Evolutionary conservation across 306 rosid genomes (phyloP), one percentile per base, ranked within the genome.

Genomic region (Rosa multiflora): DNA sequence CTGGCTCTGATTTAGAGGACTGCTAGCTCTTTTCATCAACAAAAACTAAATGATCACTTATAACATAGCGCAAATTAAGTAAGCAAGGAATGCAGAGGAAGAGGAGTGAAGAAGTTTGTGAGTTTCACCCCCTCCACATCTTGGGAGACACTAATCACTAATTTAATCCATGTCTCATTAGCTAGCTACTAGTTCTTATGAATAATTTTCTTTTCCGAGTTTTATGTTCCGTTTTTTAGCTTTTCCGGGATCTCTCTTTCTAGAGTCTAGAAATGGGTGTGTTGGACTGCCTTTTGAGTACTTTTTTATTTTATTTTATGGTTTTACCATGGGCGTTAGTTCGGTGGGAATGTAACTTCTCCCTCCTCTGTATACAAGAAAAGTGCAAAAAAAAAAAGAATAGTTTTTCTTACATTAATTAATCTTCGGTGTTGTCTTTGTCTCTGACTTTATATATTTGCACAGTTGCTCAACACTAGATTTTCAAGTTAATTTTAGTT

Each of bases 1-100:
- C 43, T 94, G 98, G 97, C 98, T 94, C 55, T 88, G 81, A 79
- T 48, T 11, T 1, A 63, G 43, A 62, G 39, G 2, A 26, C 15
- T 11, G 8, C 63, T 32, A 0, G 20, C 18, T 29, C 23, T 47
- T 49, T 49, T 49, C 52, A 35, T 49, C 40, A 49, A 51, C 61
- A 29, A n/a, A 51, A 72, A 51, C 20, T 10, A 49, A 49, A 9
- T 72, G 75, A 71, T 12, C 17, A 29, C 6, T 14, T 17, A 29
- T 59, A 43, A 51, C 52, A 63, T 20, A 76, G 12, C 23, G 46
- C 37, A 32, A 32, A 32, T 32, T 32, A 12, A 23, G 61, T 3
- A 9, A 21, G 63, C 37, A 70, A 14, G 82, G 10, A 71, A 8
- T 67, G 75, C 74, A 72, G 77, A 78, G 86, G 84, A 80, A 55